Conservation (phyloP, 129 eudicot genomes). For the Arctium lappa region DNA sequence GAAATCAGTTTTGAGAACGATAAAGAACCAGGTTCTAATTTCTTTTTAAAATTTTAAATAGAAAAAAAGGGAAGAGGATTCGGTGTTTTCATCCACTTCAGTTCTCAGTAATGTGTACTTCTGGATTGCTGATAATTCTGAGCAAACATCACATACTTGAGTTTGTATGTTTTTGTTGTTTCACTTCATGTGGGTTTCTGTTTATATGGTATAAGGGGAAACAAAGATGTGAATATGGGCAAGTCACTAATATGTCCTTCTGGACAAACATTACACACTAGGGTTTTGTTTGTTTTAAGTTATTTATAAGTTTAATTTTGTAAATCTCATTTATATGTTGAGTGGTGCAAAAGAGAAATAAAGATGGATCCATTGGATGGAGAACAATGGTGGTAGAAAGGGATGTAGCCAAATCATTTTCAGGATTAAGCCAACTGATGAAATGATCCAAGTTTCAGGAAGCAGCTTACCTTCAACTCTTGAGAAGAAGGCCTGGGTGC, state of each 20-base stretch:
- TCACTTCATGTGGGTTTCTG: not conserved
- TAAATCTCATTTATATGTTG: not conserved
- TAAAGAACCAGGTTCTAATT: no score
- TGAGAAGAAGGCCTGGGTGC: slow-evolving; percentile 78
- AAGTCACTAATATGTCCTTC: not conserved
- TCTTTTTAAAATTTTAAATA: no score
- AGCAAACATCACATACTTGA: not conserved
- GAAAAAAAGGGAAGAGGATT: not conserved
- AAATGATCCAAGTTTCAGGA: not conserved
- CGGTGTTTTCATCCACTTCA: not conserved
- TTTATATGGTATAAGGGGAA: no score
- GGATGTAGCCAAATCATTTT: not conserved
- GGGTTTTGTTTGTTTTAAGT: not conserved
- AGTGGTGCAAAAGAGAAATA: not conserved
- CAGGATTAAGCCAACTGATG: not conserved
- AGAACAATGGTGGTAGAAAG: not conserved
- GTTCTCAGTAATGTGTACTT: not conserved
- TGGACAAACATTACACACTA: not conserved
- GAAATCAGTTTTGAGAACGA: no score
- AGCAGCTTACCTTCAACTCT: slow-evolving; percentile 65
- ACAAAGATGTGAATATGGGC: no score
- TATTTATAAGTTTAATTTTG: not conserved
- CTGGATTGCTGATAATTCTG: not conserved
- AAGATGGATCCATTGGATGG: not conserved
- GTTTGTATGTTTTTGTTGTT: not conserved